A percentile compares a stretch with the other conserved stretches of the same genome.
Conservation (phyloP, 2,329 filamentous ascomycete genomes). For the Paraconiothyrium sp. region DNA sequence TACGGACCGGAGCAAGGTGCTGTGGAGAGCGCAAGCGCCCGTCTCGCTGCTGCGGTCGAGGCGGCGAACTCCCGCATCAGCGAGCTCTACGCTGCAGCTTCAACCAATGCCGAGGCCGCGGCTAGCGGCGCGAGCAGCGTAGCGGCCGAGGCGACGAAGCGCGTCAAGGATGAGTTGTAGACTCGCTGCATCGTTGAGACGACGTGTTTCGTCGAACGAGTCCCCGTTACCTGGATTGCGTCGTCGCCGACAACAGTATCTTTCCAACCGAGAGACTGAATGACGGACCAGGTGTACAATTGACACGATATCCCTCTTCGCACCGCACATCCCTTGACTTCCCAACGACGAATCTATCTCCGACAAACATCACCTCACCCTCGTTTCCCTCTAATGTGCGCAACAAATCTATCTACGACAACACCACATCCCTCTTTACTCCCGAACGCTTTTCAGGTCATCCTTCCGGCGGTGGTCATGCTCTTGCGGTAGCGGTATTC, state of each 20-base stretch:
- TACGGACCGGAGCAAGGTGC: constrained; percentile 60
- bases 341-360: background rate
- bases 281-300: background rate
- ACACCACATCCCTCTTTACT: background rate
- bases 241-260: background rate
- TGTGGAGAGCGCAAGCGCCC: constrained; percentile 55
- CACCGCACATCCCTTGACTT: background rate
- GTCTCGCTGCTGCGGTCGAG: constrained; percentile 54
- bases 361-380: background rate
- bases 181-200: constrained; percentile 12
- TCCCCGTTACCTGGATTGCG: constrained; percentile 2
- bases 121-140: constrained; percentile 55
- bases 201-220: background rate
- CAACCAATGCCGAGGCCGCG: constrained; percentile 55
- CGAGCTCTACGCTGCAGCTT: constrained; percentile 50
- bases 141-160: constrained; percentile 52
- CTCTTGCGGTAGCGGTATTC: constrained; percentile 1
- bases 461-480: background rate
- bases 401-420: background rate
- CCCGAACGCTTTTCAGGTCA: background rate
- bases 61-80: constrained; percentile 56
- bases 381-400: background rate
- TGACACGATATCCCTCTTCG: background rate
- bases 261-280: background rate
- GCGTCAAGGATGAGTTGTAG: constrained; percentile 64